Base-by-base conservation (phyloP, 2,329 filamentous ascomycete species). In the Exophiala bonariae region DNA sequence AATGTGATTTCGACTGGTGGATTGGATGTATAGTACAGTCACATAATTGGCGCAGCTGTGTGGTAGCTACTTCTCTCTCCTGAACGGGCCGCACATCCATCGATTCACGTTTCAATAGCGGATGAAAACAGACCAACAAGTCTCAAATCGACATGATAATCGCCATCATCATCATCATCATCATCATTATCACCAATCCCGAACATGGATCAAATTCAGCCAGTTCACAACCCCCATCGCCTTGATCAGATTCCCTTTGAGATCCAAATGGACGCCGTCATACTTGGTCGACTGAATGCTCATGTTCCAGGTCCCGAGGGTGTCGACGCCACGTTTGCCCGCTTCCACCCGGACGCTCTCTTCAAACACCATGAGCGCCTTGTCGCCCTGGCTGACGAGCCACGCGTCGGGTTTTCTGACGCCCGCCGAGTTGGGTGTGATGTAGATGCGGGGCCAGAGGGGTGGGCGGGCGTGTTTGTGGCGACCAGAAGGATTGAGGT, bases 241-340 rank as follows among this genome's bases (percentile, higher is more conserved):
- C 59, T 76, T 76, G 38, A 75, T 58, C 50, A 76, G 53, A 59
- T 76, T 76, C 1, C 72, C 73, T 44, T 62, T 68, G 62, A 76
- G 63, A 56, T 75, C 72, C 46, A 76, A 60, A 60, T 75, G 72
- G 38, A 76, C 72, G 3, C 71, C 72, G 61, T 76, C 73, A 56
- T 72, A 75, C 50, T 71, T 67, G 18, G 63, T 70, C n/a, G 66
- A 66, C 56, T 76, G 73, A 44, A 75, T 69, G 50, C 69, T 74
- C 71, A 75, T 75, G 52, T 75, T 76, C 72, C 72, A 76, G 23
- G 73, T 76, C 8, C 74, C 73, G 30, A 76, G 58, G 57, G 73
- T 68, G 48, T 75, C 72, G 16, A 76, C 59, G 1, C 69, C 66
- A 20, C 54, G 63, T 49, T 61, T 66, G 43, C 57, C 51, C 17